These are phyloP conservation scores for Eremothecium cymbalariae DNA, from an alignment of 1,139 yeast species.

Conservation along the genomic window DNA sequence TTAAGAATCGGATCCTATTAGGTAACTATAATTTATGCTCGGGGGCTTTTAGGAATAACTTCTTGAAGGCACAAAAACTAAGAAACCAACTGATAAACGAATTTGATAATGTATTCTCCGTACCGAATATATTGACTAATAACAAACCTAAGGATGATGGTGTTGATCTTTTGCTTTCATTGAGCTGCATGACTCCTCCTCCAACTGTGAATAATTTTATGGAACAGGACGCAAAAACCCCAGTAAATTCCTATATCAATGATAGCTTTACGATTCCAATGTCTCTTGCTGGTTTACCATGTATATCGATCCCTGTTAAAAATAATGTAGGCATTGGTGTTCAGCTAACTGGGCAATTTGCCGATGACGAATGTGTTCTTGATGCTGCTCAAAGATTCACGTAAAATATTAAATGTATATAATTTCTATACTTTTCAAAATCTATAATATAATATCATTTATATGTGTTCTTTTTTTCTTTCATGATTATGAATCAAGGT, in stretches of 20 bases:
- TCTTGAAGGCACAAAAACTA: slow-evolving; percentile 62
- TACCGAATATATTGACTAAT: slow-evolving; percentile 39
- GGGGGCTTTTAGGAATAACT: slow-evolving; percentile 65
- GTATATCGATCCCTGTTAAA: slow-evolving; percentile 58
- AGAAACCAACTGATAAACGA: slow-evolving; percentile 55
- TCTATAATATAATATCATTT: neutral
- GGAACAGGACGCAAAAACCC: slow-evolving; percentile 33
- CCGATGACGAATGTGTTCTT: slow-evolving; percentile 62
- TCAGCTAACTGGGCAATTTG: slow-evolving; percentile 80
- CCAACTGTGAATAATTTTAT: slow-evolving; percentile 42
- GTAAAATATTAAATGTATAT: slow-evolving; percentile 1
- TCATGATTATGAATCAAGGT: too few species aligned
- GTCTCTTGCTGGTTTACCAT: slow-evolving; percentile 85
- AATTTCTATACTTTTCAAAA: neutral
- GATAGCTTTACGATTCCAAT: slow-evolving; percentile 88
- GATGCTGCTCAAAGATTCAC: slow-evolving; percentile 30
- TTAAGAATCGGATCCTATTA: slow-evolving; percentile 67
- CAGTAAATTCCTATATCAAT: slow-evolving; percentile 61
- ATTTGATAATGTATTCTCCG: slow-evolving; percentile 54
- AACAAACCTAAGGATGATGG: slow-evolving; percentile 24
- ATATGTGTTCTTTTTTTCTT: too few species aligned
- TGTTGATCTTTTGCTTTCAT: slow-evolving; percentile 69
- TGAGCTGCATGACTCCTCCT: slow-evolving; percentile 62
- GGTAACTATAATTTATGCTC: slow-evolving; percentile 85
- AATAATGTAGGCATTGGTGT: slow-evolving; percentile 48